These are phyloP conservation scores for Serpula lacrymans DNA, from an alignment of 768 basidiomycete species.

Conservation along the genomic window DNA sequence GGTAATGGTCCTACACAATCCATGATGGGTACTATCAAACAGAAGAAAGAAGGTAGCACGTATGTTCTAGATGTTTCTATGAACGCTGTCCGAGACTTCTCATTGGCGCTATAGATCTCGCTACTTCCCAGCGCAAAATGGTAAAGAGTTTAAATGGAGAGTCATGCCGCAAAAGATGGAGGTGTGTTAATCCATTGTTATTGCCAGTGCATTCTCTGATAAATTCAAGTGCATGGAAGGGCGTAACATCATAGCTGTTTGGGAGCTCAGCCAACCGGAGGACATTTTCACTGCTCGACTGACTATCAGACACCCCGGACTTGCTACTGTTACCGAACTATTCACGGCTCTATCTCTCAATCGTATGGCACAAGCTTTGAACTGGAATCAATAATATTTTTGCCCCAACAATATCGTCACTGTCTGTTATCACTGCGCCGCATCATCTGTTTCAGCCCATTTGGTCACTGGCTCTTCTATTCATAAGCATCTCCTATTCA, in stretches of 20 bases:
- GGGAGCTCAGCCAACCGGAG: conserved; percentile 59
- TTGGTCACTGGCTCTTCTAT: too few relatives aligned
- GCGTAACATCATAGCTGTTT: conserved; percentile 57
- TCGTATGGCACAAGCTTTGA: conserved; percentile 60
- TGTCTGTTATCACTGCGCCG: too few relatives aligned
- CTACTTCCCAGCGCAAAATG: conserved; percentile 70
- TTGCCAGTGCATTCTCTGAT: conserved; percentile 1
- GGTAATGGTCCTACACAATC: conserved; percentile 56
- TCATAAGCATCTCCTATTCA: too few relatives aligned
- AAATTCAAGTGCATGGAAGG: conserved; percentile 58
- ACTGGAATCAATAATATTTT: conserved; percentile 38
- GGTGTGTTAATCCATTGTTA: conserved; percentile 38
- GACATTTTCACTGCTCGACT: conserved; percentile 59
- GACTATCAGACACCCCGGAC: conserved; percentile 53
- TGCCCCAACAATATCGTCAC: not conserved
- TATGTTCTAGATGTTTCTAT: conserved; percentile 43
- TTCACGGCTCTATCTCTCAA: conserved; percentile 72
- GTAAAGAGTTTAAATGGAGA: conserved; percentile 76
- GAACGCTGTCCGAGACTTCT: not conserved
- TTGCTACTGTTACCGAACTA: conserved; percentile 71
- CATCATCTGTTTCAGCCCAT: too few relatives aligned
- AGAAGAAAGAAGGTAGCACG: conserved; percentile 60
- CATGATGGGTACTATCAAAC: conserved; percentile 57
- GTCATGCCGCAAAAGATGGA: conserved; percentile 61
- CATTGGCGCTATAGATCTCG: conserved; percentile 47